A percentile compares a stretch with the other conserved stretches of the same genome.
These are phyloP conservation scores for Trematosphaeria pertusa DNA, from an alignment of 2,329 filamentous ascomycete genomes.

Conservation along the genomic window DNA sequence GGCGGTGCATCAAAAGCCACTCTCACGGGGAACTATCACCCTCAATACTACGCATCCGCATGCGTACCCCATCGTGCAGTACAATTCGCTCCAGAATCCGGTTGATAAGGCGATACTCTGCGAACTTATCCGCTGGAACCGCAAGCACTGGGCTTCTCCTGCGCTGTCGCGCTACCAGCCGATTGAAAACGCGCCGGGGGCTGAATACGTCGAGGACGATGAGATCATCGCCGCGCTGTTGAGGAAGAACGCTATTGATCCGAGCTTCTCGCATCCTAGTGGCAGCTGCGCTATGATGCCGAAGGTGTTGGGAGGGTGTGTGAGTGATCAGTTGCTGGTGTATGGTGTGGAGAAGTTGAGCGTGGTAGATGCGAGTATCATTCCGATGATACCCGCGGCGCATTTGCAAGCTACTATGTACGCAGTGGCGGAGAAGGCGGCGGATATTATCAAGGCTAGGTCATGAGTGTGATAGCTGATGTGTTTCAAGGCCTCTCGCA, in stretches of 20 bases:
- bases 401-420: constrained; percentile 41
- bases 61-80: constrained; percentile 41
- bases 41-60: constrained; percentile 44
- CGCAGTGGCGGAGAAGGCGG: constrained; percentile 41
- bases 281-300: constrained; percentile 41
- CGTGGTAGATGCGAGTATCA: constrained; percentile 41
- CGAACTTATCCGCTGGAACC: constrained; percentile 44
- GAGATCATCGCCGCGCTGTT: constrained; percentile 1
- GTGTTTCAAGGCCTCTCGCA: too few relatives aligned
- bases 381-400: constrained; percentile 36
- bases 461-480: too few relatives aligned
- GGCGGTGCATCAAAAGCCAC: constrained; percentile 27
- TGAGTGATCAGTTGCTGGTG: constrained; percentile 28
- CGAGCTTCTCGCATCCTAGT: constrained; percentile 5
- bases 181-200: too few relatives aligned
- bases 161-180: too few relatives aligned
- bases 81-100: constrained; percentile 44
- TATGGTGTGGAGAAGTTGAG: constrained; percentile 34
- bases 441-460: constrained; percentile 42
- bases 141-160: too few relatives aligned
- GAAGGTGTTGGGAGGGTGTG: constrained; percentile 33
- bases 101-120: constrained; percentile 45
- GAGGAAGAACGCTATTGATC: too few relatives aligned
- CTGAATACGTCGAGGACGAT: constrained; percentile 29
- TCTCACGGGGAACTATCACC: constrained; percentile 47